Evolutionary conservation across 177 flowering plant species (phyloP).

Genomic region (Vitis hybrid): DNA sequence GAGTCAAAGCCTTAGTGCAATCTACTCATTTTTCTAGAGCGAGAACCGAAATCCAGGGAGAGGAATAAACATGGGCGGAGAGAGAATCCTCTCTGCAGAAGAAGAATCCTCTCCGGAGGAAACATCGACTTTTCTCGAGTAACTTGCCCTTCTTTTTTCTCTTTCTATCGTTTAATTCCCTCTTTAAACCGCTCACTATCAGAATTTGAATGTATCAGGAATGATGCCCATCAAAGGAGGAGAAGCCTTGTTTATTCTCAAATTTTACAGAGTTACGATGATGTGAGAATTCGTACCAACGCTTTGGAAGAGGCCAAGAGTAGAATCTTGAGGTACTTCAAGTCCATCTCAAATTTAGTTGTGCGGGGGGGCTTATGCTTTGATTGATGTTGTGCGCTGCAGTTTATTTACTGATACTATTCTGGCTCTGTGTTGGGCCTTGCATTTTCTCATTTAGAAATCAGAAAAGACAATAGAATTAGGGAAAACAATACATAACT

Average conservation of each 20-base stretch:
- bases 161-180: background rate
- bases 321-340: conserved; percentile 49
- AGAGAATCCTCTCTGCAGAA: conserved; percentile 20
- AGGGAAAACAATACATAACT: too few relatives aligned
- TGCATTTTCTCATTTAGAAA: too few relatives aligned
- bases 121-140: conserved; percentile 14
- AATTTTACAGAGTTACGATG: conserved; percentile 38
- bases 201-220: conserved; percentile 14
- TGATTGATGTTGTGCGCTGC: background rate
- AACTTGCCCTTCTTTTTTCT: background rate
- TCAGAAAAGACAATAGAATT: too few relatives aligned
- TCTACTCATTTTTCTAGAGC: too few relatives aligned
- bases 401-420: background rate
- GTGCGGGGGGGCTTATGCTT: background rate
- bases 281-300: conserved; percentile 14
- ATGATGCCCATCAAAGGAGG: conserved; percentile 25
- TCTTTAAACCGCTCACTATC: background rate
- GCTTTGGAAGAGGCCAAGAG: conserved; percentile 37
- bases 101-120: conserved; percentile 22
- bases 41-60: too few relatives aligned
- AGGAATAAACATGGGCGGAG: conserved; percentile 12
- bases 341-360: background rate
- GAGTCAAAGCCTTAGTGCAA: too few relatives aligned
- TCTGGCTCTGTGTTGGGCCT: too few relatives aligned
- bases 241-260: conserved; percentile 21